A percentile compares a stretch with the other conserved stretches of the same genome.
Conservation (phyloP, 495 filamentous ascomycete genomes). For the Penicillium tannophilum region DNA sequence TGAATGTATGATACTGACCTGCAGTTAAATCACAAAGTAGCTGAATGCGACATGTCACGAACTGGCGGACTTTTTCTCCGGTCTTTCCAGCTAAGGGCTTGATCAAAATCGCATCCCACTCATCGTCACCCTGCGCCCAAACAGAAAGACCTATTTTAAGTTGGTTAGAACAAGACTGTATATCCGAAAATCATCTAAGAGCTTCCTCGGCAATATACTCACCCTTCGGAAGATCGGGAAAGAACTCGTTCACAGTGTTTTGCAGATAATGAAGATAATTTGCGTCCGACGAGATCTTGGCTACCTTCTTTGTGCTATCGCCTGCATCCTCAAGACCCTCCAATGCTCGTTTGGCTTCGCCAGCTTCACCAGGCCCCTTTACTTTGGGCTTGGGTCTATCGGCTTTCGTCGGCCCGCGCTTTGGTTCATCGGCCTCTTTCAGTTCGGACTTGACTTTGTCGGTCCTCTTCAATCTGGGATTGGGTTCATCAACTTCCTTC, state of each 20-base stretch:
- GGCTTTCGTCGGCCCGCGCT: too few species aligned
- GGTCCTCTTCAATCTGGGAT: too few species aligned
- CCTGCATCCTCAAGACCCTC: too few species aligned
- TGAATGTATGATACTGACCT: background rate
- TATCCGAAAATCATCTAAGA: background rate
- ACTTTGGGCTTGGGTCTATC: too few species aligned
- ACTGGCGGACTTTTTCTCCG: background rate
- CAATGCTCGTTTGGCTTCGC: background rate
- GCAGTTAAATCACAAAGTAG: conserved; percentile 7
- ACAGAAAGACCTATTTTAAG: conserved; percentile 8
- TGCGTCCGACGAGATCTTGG: background rate
- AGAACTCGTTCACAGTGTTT: conserved; percentile 8
- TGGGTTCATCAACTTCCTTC: too few species aligned
- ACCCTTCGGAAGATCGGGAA: background rate
- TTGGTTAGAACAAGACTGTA: background rate
- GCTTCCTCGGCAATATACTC: background rate
- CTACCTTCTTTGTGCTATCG: background rate
- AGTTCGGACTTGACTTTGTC: too few species aligned
- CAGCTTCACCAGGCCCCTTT: too few species aligned
- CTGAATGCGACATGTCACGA: conserved; percentile 8
- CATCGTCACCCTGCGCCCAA: conserved; percentile 5
- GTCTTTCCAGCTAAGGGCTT: background rate
- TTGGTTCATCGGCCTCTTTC: too few species aligned
- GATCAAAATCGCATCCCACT: conserved; percentile 17
- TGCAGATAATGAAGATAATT: background rate